These are phyloP conservation scores for Grigorovia yakushimaensis DNA, from an alignment of 805 yeast genomes.

Conservation along the genomic window DNA sequence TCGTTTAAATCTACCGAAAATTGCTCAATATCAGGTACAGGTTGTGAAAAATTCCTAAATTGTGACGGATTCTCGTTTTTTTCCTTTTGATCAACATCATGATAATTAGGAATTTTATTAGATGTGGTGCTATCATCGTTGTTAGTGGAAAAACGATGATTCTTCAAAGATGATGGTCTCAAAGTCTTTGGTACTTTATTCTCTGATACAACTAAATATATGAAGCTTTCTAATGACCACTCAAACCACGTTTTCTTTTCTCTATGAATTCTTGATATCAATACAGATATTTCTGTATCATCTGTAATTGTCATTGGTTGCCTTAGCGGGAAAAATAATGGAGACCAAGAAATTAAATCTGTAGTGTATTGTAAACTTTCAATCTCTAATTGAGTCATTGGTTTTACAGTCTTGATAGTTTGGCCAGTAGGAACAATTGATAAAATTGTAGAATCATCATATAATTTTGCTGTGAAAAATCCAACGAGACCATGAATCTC, in stretches of 20 bases:
- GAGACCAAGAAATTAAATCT: slow-evolving; percentile 57
- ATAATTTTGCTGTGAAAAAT: slow-evolving; percentile 61
- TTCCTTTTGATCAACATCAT: background rate
- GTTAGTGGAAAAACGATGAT: background rate
- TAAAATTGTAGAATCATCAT: slow-evolving; percentile 37
- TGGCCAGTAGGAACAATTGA: slow-evolving; percentile 23
- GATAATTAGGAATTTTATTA: background rate
- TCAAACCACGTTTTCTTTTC: slow-evolving; percentile 51
- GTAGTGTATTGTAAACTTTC: slow-evolving; percentile 27
- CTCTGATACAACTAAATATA: slow-evolving; percentile 31
- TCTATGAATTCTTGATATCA: slow-evolving; percentile 37
- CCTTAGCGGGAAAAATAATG: slow-evolving; percentile 51
- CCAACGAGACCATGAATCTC: slow-evolving; percentile 70
- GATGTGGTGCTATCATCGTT: background rate
- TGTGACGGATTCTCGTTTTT: background rate
- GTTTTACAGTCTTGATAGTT: background rate
- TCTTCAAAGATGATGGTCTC: background rate
- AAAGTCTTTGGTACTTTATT: slow-evolving; percentile 1
- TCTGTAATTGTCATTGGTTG: slow-evolving; percentile 44
- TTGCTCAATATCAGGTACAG: background rate
- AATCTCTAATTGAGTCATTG: background rate
- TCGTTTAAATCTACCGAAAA: background rate
- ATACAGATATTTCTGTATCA: slow-evolving; percentile 44
- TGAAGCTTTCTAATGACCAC: slow-evolving; percentile 50
- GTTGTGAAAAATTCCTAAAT: background rate